phyloP scores from a whole-genome alignment of 1,284 basidiomycete species.

The Leccinum ponderosum region DNA sequence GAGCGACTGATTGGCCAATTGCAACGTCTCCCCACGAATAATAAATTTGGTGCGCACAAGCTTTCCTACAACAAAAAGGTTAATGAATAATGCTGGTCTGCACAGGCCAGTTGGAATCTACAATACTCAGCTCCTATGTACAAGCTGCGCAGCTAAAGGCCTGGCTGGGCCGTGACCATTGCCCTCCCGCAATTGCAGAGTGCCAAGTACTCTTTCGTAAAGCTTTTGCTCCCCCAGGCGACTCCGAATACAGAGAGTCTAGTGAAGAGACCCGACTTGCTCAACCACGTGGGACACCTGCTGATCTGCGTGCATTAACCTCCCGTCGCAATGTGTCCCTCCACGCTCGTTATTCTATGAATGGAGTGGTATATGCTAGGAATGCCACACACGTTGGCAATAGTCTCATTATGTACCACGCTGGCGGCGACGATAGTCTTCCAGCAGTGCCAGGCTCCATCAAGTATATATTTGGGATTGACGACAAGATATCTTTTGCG shows the following conservation, averaged over 20 bases:
- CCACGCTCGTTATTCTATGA: not conserved
- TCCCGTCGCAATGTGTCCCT: not conserved
- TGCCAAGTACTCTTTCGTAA: constrained; percentile 4
- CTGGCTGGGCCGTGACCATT: not conserved
- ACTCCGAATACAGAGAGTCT: not conserved
- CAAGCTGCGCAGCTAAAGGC: constrained; percentile 3
- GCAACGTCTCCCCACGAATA: not conserved
- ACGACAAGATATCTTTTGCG: constrained; percentile 3
- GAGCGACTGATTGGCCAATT: constrained; percentile 12
- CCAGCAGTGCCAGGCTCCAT: constrained; percentile 1
- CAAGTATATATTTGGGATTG: constrained; percentile 9
- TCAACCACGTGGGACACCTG: not conserved
- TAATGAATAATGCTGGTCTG: not conserved
- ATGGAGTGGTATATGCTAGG: constrained; percentile 1
- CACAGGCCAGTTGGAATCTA: constrained; percentile 8
- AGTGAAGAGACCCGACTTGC: not conserved
- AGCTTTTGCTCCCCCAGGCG: not conserved
- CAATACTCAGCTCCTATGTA: not conserved
- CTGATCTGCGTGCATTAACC: not conserved
- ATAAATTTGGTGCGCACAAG: too few relatives aligned
- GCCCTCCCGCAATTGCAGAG: constrained; percentile 3
- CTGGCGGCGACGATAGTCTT: not conserved
- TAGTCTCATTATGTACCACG: constrained; percentile 6
- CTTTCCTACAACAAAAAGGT: not conserved
- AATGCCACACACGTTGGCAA: constrained; percentile 3